A percentile compares a stretch with the other conserved stretches of the same genome.
Evolutionary conservation across 116 monocot genomes (phyloP).

Genomic region (Cymodocea nodosa): DNA sequence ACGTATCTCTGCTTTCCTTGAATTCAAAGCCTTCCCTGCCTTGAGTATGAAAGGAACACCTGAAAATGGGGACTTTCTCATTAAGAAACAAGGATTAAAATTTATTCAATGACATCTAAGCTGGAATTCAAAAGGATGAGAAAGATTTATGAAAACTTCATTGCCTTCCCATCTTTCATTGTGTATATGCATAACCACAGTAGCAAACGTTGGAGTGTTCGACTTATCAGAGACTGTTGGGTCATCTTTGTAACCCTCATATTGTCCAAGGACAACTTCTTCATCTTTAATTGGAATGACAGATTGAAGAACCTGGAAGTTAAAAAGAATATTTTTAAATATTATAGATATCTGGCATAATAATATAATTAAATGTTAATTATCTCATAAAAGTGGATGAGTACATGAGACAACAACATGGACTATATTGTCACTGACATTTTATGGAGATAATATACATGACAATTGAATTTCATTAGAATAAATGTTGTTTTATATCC

Average conservation of each 20-base stretch:
- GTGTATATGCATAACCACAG: constrained; percentile 66
- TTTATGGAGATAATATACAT: too few species aligned
- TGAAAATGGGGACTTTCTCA: constrained; percentile 11
- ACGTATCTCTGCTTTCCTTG: constrained; percentile 88
- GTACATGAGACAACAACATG: too few species aligned
- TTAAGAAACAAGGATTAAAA: background rate
- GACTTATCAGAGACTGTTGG: constrained; percentile 75
- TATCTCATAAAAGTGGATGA: too few species aligned
- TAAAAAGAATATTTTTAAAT: background rate
- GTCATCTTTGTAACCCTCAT: constrained; percentile 88
- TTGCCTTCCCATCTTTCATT: constrained; percentile 99
- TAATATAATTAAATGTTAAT: background rate
- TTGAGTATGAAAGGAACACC: constrained; percentile 96
- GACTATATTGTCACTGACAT: too few species aligned
- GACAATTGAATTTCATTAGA: background rate
- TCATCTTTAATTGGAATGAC: constrained; percentile 66
- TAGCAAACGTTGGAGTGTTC: constrained; percentile 93
- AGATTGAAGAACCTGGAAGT: constrained; percentile 84
- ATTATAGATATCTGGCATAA: background rate
- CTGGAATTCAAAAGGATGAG: background rate
- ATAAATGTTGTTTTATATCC: background rate
- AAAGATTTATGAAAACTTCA: background rate
- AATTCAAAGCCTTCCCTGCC: constrained; percentile 94
- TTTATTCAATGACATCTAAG: background rate
- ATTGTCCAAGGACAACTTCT: constrained; percentile 94